A percentile compares a stretch with the other conserved stretches of the same genome.
phyloP scores from a whole-genome alignment of 2,329 filamentous ascomycete genomes.

The Colletotrichum cuscutae region DNA sequence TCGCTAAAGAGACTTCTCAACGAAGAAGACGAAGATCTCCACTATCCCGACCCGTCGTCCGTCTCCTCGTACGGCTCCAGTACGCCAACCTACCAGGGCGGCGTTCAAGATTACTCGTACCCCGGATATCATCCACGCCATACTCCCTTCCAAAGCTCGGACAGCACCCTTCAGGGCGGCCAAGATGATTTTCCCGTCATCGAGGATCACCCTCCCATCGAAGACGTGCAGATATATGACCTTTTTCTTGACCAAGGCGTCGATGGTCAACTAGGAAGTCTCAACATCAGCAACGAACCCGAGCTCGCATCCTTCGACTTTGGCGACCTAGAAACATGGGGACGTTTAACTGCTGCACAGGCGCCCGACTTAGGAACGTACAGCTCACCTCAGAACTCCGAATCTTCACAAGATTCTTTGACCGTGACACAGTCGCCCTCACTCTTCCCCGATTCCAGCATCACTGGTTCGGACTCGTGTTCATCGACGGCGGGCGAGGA shows the following conservation, averaged over 20 bases:
- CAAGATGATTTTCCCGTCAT: not conserved
- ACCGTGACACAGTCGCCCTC: conserved; percentile 24
- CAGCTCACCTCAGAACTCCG: not conserved
- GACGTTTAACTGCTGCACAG: not conserved
- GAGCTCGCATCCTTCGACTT: not conserved
- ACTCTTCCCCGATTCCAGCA: conserved; percentile 5
- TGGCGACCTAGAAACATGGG: conserved; percentile 1
- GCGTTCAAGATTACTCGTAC: conserved; percentile 18
- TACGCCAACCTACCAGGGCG: conserved; percentile 25
- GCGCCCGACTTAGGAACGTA: not conserved
- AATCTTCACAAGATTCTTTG: conserved; percentile 15
- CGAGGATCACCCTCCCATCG: not conserved
- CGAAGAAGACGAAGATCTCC: conserved; percentile 23
- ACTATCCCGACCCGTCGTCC: conserved; percentile 22
- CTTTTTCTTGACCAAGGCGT: not conserved
- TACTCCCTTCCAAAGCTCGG: conserved; percentile 1
- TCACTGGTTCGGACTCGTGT: conserved; percentile 19
- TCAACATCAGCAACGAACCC: not conserved
- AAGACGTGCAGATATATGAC: not conserved
- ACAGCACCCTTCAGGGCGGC: not conserved
- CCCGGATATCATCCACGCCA: conserved; percentile 12
- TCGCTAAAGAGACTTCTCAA: conserved; percentile 33
- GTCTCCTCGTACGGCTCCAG: conserved; percentile 25
- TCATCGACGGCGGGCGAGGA: conserved; percentile 18
- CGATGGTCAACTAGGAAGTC: not conserved